Evolutionary conservation across 768 basidiomycete genomes (phyloP).

Genomic region (Mrakia frigida): DNA sequence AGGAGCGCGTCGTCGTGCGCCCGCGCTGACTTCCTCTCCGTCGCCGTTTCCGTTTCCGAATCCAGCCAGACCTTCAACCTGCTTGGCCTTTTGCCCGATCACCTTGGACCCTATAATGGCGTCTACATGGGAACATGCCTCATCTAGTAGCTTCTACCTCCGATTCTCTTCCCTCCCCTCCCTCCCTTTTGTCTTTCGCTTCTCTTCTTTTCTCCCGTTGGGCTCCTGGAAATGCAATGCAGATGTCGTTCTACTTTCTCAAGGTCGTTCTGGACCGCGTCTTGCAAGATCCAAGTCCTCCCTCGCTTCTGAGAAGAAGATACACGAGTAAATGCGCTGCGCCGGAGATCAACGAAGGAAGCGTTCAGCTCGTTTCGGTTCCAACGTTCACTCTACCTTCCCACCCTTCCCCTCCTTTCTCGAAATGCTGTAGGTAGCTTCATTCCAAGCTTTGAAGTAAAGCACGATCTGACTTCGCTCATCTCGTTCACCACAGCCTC

Average conservation of each 20-base stretch:
- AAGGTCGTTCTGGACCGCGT: not conserved
- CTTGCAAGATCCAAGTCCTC: not conserved
- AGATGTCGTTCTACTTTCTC: not conserved
- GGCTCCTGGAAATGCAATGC: too few relatives aligned
- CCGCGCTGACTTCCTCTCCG: not conserved
- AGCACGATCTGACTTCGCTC: not conserved
- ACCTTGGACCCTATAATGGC: not conserved
- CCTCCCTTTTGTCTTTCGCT: not conserved
- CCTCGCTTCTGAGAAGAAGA: not conserved
- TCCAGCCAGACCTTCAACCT: not conserved
- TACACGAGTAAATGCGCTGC: not conserved
- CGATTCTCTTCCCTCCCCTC: not conserved
- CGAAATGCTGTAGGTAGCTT: not conserved
- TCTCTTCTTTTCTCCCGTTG: not conserved
- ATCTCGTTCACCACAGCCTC: not conserved
- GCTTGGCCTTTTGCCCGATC: not conserved
- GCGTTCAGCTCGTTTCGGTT: not conserved
- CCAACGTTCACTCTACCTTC: not conserved
- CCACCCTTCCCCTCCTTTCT: not conserved
- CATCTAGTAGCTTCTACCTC: not conserved
- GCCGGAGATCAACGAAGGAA: not conserved
- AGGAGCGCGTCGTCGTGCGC: not conserved
- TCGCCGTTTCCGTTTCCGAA: not conserved
- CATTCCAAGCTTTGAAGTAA: not conserved
- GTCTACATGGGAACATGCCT: not conserved